Evolutionary conservation across 257 asterid genomes (phyloP).

Genomic region (Solanum virginianum): DNA sequence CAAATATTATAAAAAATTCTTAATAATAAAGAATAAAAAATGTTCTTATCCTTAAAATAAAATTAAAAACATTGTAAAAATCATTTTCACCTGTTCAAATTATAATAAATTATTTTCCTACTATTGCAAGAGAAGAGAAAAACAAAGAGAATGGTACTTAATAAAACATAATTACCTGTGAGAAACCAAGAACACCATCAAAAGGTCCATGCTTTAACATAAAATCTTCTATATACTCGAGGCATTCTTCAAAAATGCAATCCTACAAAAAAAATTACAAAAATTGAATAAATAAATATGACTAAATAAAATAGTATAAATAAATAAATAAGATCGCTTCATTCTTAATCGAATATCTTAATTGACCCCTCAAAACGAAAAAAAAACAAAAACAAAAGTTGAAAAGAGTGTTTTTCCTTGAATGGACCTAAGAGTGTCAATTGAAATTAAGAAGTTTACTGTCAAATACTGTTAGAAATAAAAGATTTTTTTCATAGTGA

Average conservation of each 20-base stretch:
- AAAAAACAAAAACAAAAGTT: too few species aligned
- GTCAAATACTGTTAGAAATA: background rate
- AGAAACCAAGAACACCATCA: constrained; percentile 27
- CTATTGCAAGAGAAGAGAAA: background rate
- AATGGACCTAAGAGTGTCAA: too few species aligned
- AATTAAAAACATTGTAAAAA: background rate
- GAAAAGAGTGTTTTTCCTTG: too few species aligned
- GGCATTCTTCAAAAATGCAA: constrained; percentile 26
- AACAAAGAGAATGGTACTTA: background rate
- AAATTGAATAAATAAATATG: too few species aligned
- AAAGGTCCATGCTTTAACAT: constrained; percentile 29
- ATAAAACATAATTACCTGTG: constrained; percentile 7
- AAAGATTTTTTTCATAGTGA: too few species aligned
- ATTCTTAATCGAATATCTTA: background rate
- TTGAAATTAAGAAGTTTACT: too few species aligned
- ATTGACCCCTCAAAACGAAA: too few species aligned
- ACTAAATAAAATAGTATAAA: too few species aligned
- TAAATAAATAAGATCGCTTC: background rate
- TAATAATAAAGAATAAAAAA: background rate
- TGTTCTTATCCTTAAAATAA: too few species aligned
- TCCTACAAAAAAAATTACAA: background rate
- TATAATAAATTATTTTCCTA: background rate
- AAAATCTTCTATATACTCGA: constrained; percentile 10
- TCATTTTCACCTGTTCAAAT: background rate
- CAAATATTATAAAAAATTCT: background rate